A percentile compares a stretch with the other conserved stretches of the same genome.
phyloP scores from a whole-genome alignment of 1,284 basidiomycete genomes.

The Pyrrhoderma lamaoense region DNA sequence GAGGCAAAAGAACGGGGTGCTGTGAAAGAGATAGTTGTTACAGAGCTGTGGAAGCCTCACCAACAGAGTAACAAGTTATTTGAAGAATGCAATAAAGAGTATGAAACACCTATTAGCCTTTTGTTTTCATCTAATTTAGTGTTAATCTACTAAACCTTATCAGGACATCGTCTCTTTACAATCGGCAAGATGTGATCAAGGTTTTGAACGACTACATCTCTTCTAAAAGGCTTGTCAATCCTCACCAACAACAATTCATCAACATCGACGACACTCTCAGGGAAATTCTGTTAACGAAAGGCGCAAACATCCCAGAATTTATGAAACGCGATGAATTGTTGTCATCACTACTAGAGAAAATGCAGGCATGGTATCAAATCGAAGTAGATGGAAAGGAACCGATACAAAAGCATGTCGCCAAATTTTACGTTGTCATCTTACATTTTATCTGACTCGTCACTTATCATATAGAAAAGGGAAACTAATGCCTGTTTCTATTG shows the following conservation, averaged over 20 bases:
- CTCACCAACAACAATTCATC: conserved; percentile 59
- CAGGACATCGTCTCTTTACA: conserved; percentile 51
- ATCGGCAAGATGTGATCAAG: conserved; percentile 44
- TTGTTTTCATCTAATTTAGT: not conserved
- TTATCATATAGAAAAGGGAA: conserved; percentile 84
- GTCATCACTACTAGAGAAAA: conserved; percentile 46
- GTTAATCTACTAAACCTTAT: conserved; percentile 11
- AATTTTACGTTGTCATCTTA: conserved; percentile 3
- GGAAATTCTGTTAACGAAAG: conserved; percentile 33
- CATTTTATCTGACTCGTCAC: not conserved
- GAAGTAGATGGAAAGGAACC: conserved; percentile 40
- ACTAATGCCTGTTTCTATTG: conserved; percentile 60
- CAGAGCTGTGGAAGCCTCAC: conserved; percentile 72
- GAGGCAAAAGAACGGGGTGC: conserved; percentile 38
- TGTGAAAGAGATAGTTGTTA: conserved; percentile 45
- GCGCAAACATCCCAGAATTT: conserved; percentile 38
- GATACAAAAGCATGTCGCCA: conserved; percentile 4
- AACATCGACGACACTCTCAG: conserved; percentile 49
- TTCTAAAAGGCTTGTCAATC: conserved; percentile 57
- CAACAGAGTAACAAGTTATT: conserved; percentile 52
- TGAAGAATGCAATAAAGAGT: conserved; percentile 52
- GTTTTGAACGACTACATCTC: conserved; percentile 58
- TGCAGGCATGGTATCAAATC: conserved; percentile 71
- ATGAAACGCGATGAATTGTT: conserved; percentile 66
- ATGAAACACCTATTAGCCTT: conserved; percentile 21